These are phyloP conservation scores for Sporothrix schenckii DNA, from an alignment of 2,329 filamentous ascomycete genomes.

Conservation along the genomic window DNA sequence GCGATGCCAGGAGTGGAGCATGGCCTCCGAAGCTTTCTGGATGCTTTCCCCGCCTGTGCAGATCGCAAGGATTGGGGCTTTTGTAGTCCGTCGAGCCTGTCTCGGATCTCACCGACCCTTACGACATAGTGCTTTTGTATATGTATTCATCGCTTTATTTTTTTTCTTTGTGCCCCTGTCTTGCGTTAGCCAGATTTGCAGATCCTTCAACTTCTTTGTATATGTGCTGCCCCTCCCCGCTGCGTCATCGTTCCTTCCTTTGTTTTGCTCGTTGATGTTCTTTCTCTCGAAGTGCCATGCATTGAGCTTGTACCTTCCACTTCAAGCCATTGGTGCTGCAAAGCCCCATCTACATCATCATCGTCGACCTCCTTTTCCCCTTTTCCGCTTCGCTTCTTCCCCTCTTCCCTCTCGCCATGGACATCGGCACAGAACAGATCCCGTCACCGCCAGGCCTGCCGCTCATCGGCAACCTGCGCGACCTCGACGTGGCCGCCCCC, in stretches of 20 bases:
- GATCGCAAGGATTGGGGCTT: background rate
- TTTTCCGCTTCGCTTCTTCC: background rate
- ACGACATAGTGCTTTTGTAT: no score
- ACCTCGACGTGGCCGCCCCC: conserved; percentile 34
- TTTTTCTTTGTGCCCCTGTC: background rate
- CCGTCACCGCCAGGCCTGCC: conserved; percentile 35
- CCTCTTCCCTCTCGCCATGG: background rate
- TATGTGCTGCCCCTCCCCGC: conserved; percentile 7
- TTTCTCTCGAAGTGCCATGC: background rate
- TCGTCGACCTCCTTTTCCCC: background rate
- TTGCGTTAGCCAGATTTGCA: no score
- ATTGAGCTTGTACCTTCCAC: conserved; percentile 5
- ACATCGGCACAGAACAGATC: conserved; percentile 40
- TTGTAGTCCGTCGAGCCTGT: background rate
- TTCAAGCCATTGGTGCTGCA: background rate
- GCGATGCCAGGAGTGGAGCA: no score
- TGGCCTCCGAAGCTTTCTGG: background rate
- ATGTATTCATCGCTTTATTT: background rate
- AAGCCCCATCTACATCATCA: background rate
- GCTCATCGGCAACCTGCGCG: conserved; percentile 36
- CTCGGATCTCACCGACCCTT: no score
- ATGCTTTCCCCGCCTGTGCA: background rate
- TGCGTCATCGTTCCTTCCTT: background rate
- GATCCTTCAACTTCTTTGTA: background rate
- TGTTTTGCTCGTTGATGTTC: background rate